phyloP scores from a whole-genome alignment of 805 yeast genomes.

The Debaryomyces castellii region DNA sequence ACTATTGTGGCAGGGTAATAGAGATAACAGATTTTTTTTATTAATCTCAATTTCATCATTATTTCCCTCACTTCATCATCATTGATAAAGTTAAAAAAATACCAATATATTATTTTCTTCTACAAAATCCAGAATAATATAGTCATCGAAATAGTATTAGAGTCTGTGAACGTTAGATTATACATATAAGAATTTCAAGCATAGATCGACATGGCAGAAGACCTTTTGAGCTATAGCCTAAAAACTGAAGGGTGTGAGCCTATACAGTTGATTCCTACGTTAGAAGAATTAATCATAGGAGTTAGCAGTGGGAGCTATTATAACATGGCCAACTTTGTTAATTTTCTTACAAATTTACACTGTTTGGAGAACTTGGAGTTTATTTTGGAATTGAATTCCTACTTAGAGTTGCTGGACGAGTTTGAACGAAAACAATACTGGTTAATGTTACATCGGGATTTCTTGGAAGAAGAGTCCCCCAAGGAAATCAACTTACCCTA shows the following conservation, averaged over 20 bases:
- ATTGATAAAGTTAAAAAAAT: not conserved
- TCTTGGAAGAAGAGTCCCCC: slow-evolving; percentile 24
- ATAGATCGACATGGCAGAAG: not conserved
- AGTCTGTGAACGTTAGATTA: too few species aligned
- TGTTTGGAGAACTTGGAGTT: slow-evolving; percentile 40
- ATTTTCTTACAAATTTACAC: slow-evolving; percentile 27
- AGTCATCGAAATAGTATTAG: too few species aligned
- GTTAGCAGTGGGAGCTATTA: not conserved
- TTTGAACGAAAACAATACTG: slow-evolving; percentile 18
- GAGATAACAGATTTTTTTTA: not conserved
- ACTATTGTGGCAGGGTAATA: not conserved
- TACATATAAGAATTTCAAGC: too few species aligned
- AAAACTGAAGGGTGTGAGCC: not conserved
- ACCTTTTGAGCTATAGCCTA: not conserved
- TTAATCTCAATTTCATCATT: not conserved
- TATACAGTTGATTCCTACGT: slow-evolving; percentile 3
- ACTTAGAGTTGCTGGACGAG: slow-evolving; percentile 5
- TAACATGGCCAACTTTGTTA: slow-evolving; percentile 16
- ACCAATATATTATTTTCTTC: not conserved
- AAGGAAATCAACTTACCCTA: slow-evolving; percentile 37
- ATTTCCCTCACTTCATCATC: not conserved
- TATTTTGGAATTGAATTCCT: slow-evolving; percentile 21
- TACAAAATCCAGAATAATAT: not conserved
- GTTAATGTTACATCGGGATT: slow-evolving; percentile 24
- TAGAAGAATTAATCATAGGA: slow-evolving; percentile 5